Evolutionary conservation across 306 rosid genomes (phyloP).

Genomic region (Casuarina equisetifolia): DNA sequence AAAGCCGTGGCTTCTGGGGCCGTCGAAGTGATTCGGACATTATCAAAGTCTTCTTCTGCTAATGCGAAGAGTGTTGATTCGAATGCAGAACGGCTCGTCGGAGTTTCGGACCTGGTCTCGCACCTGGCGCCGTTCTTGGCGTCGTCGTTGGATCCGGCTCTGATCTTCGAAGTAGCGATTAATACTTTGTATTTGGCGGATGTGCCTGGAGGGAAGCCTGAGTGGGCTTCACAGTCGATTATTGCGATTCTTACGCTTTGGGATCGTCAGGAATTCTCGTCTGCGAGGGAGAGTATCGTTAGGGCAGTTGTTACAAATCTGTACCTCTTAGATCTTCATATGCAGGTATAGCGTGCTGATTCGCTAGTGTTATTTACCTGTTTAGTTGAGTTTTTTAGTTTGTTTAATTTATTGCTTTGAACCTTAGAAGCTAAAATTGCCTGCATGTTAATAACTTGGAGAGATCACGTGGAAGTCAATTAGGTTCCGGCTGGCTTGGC

Average conservation of each 20-base stretch:
- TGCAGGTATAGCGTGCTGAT: slow-evolving; percentile 64
- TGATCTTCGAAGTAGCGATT: slow-evolving; percentile 92
- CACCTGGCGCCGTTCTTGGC: slow-evolving; percentile 93
- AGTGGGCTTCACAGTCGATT: slow-evolving; percentile 95
- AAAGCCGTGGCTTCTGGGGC: slow-evolving; percentile 92
- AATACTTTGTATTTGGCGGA: slow-evolving; percentile 95
- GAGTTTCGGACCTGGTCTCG: slow-evolving; percentile 89
- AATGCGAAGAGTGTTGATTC: slow-evolving; percentile 45
- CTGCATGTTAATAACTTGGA: neutral
- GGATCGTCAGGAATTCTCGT: slow-evolving; percentile 95
- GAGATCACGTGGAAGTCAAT: neutral
- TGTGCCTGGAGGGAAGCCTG: slow-evolving; percentile 98
- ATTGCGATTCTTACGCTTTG: slow-evolving; percentile 92
- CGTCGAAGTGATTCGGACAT: slow-evolving; percentile 71
- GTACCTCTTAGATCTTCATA: slow-evolving; percentile 94
- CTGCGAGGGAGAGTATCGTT: slow-evolving; percentile 93
- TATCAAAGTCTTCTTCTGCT: slow-evolving; percentile 62
- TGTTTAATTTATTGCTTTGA: neutral
- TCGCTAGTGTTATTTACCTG: slow-evolving; percentile 13
- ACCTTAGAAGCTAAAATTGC: neutral
- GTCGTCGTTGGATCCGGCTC: slow-evolving; percentile 89
- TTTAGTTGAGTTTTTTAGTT: neutral
- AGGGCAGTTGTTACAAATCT: slow-evolving; percentile 96
- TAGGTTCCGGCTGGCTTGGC: neutral
- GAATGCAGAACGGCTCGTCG: slow-evolving; percentile 76